Percentiles rank a stretch among this genome's conserved stretches.
These are phyloP conservation scores for Emericellopsis atlantica DNA, from an alignment of 2,329 filamentous ascomycete genomes.

Conservation along the genomic window DNA sequence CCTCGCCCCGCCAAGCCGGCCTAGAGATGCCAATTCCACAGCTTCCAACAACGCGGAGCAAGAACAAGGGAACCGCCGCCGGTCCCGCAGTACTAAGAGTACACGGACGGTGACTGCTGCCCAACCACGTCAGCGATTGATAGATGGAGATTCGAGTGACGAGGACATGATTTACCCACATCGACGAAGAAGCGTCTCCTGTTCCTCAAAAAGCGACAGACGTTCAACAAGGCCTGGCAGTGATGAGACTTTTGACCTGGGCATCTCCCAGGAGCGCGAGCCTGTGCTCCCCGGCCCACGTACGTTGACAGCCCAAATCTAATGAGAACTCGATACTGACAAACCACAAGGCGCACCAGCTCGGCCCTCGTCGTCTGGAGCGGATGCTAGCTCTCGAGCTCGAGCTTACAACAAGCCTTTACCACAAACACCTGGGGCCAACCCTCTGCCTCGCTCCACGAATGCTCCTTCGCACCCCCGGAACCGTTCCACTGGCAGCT, in stretches of 20 bases:
- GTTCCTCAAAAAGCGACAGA: too few relatives aligned
- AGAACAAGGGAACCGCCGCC: neutral
- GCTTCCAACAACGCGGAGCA: neutral
- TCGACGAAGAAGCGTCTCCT: too few relatives aligned
- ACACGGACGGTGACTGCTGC: neutral
- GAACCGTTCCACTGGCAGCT: conserved; percentile 9
- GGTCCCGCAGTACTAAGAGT: neutral
- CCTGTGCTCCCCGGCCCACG: too few relatives aligned
- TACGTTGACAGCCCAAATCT: too few relatives aligned
- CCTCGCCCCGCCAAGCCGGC: neutral
- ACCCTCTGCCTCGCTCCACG: neutral
- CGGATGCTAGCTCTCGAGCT: neutral
- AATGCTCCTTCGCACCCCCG: conserved; percentile 4
- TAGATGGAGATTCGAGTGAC: neutral
- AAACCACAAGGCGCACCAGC: too few relatives aligned
- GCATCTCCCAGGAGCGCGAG: too few relatives aligned
- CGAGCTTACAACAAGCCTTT: neutral
- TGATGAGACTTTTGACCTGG: too few relatives aligned
- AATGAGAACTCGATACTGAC: too few relatives aligned
- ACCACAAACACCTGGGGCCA: neutral
- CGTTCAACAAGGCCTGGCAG: too few relatives aligned
- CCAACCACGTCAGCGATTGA: neutral
- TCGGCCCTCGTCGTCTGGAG: too few relatives aligned
- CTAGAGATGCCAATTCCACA: neutral
- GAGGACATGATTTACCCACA: neutral